These are phyloP conservation scores for Solanum clarkiae DNA, from an alignment of 257 asterid species.

Conservation along the genomic window DNA sequence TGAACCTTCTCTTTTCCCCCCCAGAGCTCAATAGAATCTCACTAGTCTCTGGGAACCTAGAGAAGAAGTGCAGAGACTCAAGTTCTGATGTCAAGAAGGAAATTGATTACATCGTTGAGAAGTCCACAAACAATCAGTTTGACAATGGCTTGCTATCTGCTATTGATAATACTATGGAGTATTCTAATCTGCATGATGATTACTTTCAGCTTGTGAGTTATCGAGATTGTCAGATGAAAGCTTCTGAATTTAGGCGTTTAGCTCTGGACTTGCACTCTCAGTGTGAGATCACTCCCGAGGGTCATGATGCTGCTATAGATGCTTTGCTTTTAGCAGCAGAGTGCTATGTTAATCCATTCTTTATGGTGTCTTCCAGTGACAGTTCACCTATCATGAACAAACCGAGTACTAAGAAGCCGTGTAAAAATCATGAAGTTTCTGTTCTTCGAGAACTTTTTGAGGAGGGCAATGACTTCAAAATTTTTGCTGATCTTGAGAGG, in stretches of 20 bases:
- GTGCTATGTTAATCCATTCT: conserved; percentile 81
- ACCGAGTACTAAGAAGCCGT: conserved; percentile 14
- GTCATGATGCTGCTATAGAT: conserved; percentile 70
- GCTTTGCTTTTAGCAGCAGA: conserved; percentile 95
- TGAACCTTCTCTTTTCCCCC: conserved; percentile 78
- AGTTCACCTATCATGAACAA: conserved; percentile 22
- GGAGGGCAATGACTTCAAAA: conserved; percentile 42
- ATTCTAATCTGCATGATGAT: conserved; percentile 48
- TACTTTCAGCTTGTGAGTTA: conserved; percentile 66
- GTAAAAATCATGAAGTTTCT: conserved; percentile 22
- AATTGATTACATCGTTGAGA: conserved; percentile 14
- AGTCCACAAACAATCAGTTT: conserved; percentile 17
- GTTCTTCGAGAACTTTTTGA: conserved; percentile 33
- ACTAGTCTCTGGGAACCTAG: conserved; percentile 43
- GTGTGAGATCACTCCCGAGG: conserved; percentile 48
- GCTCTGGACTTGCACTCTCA: conserved; percentile 71
- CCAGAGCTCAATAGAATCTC: conserved; percentile 55
- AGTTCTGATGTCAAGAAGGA: conserved; percentile 25
- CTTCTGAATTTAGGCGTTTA: conserved; percentile 84
- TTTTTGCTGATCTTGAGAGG: conserved; percentile 71
- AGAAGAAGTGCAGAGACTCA: conserved; percentile 27
- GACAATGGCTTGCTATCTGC: conserved; percentile 9
- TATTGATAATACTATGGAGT: conserved; percentile 29
- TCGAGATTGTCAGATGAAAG: conserved; percentile 77
- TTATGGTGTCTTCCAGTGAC: conserved; percentile 47